Evolutionary conservation across 1,284 basidiomycete genomes (phyloP).

Genomic region (Dichomitus squalens): DNA sequence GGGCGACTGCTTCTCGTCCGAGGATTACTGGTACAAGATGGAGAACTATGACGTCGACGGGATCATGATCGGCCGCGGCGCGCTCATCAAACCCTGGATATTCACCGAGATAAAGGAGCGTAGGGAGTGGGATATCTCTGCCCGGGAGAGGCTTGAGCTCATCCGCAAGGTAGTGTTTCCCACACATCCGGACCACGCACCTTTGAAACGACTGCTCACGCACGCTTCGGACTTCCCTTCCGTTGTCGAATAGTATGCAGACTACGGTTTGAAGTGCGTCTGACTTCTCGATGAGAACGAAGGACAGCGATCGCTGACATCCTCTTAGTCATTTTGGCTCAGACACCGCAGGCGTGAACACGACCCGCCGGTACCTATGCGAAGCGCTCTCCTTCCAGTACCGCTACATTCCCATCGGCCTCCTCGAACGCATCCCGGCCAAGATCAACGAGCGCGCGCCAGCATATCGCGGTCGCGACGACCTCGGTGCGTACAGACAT

Average conservation of each 20-base stretch:
- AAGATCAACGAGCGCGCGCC: constrained; percentile 91
- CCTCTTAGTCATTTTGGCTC: constrained; percentile 77
- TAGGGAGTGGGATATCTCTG: constrained; percentile 93
- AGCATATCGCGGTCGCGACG: constrained; percentile 82
- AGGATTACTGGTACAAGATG: constrained; percentile 82
- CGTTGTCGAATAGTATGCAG: constrained; percentile 72
- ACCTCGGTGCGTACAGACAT: constrained; percentile 62
- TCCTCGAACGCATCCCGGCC: constrained; percentile 85
- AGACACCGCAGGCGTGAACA: constrained; percentile 92
- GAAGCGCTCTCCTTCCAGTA: constrained; percentile 96
- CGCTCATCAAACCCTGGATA: constrained; percentile 95
- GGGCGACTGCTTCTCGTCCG: constrained; percentile 90
- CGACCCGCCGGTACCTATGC: constrained; percentile 92
- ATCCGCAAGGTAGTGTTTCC: constrained; percentile 63
- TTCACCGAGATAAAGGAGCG: constrained; percentile 96
- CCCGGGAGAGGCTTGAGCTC: constrained; percentile 87
- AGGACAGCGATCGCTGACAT: neutral
- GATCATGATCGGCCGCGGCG: constrained; percentile 93
- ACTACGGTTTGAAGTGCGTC: constrained; percentile 73
- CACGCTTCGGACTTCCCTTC: neutral
- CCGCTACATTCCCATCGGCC: constrained; percentile 91
- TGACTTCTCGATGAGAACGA: constrained; percentile 1
- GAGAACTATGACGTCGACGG: constrained; percentile 87
- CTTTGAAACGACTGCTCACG: no score
- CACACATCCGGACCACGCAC: no score